Evolutionary conservation across 768 basidiomycete species (phyloP).

Genomic region (Pleurotus tuber-regium): DNA sequence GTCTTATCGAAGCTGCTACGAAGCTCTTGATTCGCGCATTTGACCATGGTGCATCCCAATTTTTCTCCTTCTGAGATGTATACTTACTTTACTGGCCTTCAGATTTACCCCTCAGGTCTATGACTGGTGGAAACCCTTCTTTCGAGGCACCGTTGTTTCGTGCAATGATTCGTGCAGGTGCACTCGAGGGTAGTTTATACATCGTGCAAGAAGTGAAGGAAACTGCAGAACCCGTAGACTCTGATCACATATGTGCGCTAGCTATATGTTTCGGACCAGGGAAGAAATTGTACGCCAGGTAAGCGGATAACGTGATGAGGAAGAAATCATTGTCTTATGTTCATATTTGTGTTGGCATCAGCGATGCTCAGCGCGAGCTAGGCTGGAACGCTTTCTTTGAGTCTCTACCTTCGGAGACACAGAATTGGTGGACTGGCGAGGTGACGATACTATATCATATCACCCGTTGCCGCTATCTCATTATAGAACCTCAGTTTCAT

Average conservation of each 20-base stretch:
- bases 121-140: background rate
- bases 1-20: background rate
- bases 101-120: background rate
- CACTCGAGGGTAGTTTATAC: background rate
- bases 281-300: background rate
- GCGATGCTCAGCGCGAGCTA: background rate
- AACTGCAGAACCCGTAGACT: background rate
- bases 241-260: background rate
- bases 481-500: background rate
- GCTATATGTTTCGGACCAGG: background rate
- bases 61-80: background rate
- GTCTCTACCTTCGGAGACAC: background rate
- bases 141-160: background rate
- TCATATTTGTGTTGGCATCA: too few species aligned
- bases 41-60: background rate
- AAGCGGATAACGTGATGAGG: too few species aligned
- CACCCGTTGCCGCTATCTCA: too few species aligned
- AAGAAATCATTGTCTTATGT: too few species aligned
- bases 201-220: background rate
- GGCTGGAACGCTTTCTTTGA: background rate
- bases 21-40: slow-evolving; percentile 8
- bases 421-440: background rate
- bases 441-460: too few species aligned
- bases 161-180: background rate
- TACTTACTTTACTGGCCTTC: background rate